Evolutionary conservation across 306 rosid genomes (phyloP), one percentile per base, ranked within the genome.

Genomic region (Quillaja saponaria): DNA sequence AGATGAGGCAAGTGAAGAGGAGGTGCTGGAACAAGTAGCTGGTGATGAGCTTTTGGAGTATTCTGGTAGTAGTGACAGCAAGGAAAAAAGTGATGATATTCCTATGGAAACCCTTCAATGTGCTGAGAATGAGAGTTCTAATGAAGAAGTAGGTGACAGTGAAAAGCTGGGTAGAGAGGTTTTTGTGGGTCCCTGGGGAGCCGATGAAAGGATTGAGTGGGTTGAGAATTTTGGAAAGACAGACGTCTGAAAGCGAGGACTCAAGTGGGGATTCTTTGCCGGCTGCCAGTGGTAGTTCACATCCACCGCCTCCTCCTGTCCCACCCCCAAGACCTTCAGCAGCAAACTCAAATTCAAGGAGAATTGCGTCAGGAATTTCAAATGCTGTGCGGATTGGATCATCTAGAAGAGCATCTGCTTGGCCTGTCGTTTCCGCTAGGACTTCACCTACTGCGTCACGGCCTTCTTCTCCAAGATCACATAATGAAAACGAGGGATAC

Each of bases 291-390:
- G 85, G 71, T 38, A 37, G 76, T 61, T 76, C 95, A 14, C 71
- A 76, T 35, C 96, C 99, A 6, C 96, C 96, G 0, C 96, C 96
- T 0, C 98, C 98, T 35, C 98, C 96, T 17, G 90, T 84, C 74
- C 98, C 96, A 19, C 98, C 99, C 8, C 87, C 87, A 0, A 89
- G 76, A 71, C 86, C 88, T 61, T 74, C 78, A 0, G 74, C 73
- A 1, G 35, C 71, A 51, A 88, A 78, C 82, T 69, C 82, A 13
- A 86, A 65, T 78, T 35, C 78, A 1, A 81, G 90, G 82, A 86
- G 87, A 64, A 61, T 10, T 58, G 72, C 68, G 45, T 55, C 84
- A 0, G 85, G 88, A 62, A 77, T 73, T 77, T 76, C 87, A 38
- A 86, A 71, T 78, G 58, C 89, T 8, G 65, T 59, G 14, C 62